These are phyloP conservation scores for Xylariaceae sp. DNA, from an alignment of 2,329 filamentous ascomycete species.

Conservation along the genomic window DNA sequence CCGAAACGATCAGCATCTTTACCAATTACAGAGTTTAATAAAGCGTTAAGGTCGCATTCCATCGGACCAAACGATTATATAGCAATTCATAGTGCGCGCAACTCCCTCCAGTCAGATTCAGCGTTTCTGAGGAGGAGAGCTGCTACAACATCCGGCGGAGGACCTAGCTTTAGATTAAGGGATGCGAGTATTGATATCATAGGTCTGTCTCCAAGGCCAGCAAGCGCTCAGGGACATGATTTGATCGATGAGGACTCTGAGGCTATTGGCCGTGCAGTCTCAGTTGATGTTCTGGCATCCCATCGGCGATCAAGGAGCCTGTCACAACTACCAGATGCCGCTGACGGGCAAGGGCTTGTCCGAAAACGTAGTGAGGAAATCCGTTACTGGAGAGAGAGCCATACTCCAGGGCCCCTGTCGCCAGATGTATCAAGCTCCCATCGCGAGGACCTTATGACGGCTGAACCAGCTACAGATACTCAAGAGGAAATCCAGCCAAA, in stretches of 20 bases:
- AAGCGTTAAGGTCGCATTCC: constrained; percentile 67
- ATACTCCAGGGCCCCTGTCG: constrained; percentile 58
- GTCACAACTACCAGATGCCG: constrained; percentile 57
- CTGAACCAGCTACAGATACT: constrained; percentile 39
- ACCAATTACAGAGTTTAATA: constrained; percentile 66
- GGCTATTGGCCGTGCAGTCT: constrained; percentile 69
- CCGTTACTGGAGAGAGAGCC: constrained; percentile 68
- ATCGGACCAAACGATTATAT: constrained; percentile 62
- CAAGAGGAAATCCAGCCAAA: constrained; percentile 43
- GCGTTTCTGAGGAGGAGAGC: constrained; percentile 49
- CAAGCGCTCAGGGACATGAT: constrained; percentile 63
- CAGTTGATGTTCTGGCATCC: constrained; percentile 57
- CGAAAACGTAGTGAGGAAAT: constrained; percentile 69
- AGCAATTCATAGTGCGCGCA: constrained; percentile 60
- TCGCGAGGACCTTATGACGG: constrained; percentile 41
- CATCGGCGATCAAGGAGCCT: constrained; percentile 66
- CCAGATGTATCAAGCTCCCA: constrained; percentile 56
- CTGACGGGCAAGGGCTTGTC: constrained; percentile 42
- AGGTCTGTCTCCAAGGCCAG: constrained; percentile 66
- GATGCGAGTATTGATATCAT: constrained; percentile 53
- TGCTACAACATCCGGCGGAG: constrained; percentile 51
- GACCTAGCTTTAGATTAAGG: constrained; percentile 47
- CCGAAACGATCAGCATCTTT: constrained; percentile 64
- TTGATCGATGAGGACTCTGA: constrained; percentile 50
- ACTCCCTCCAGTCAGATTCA: constrained; percentile 57